A percentile compares a stretch with the other conserved stretches of the same genome.
These are phyloP conservation scores for Neonectria punicea DNA, from an alignment of 2,329 filamentous ascomycete species.

Conservation along the genomic window DNA sequence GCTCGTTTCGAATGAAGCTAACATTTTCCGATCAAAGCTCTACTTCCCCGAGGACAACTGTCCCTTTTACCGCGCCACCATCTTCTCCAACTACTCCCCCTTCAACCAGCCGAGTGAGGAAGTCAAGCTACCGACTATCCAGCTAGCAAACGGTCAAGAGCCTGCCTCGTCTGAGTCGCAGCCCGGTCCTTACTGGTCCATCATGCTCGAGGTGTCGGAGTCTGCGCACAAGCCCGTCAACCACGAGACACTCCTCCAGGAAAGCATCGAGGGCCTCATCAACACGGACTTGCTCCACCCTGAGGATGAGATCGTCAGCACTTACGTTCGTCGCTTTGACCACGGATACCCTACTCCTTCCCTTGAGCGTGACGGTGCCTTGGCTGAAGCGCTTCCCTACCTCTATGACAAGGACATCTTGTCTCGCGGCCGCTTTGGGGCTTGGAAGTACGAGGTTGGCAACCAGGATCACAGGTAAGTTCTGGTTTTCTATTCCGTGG, in stretches of 20 bases:
- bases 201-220: conserved; percentile 99
- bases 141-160: conserved; percentile 86
- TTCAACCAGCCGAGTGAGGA: conserved; percentile 92
- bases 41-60: conserved; percentile 99
- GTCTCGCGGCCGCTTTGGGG: conserved; percentile 96
- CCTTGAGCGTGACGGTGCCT: conserved; percentile 93
- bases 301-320: conserved; percentile 94
- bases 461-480: conserved; percentile 90
- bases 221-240: conserved; percentile 95
- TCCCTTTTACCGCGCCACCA: conserved; percentile 98
- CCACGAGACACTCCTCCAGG: conserved; percentile 81
- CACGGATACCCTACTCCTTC: conserved; percentile 97
- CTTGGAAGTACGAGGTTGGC: conserved; percentile 96
- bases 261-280: conserved; percentile 94
- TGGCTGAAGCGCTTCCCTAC: conserved; percentile 91
- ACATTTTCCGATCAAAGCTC: conserved; percentile 60
- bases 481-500: too few relatives aligned
- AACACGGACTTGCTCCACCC: conserved; percentile 97
- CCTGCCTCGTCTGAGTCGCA: conserved; percentile 76
- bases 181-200: conserved; percentile 97
- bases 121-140: conserved; percentile 85
- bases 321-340: conserved; percentile 96
- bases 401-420: conserved; percentile 91
- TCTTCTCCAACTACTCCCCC: conserved; percentile 99
- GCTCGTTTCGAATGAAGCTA: not conserved